Evolutionary conservation across 306 rosid species (phyloP), one percentile per base, ranked within the genome.

Genomic region (Citrullus mucosospermus): DNA sequence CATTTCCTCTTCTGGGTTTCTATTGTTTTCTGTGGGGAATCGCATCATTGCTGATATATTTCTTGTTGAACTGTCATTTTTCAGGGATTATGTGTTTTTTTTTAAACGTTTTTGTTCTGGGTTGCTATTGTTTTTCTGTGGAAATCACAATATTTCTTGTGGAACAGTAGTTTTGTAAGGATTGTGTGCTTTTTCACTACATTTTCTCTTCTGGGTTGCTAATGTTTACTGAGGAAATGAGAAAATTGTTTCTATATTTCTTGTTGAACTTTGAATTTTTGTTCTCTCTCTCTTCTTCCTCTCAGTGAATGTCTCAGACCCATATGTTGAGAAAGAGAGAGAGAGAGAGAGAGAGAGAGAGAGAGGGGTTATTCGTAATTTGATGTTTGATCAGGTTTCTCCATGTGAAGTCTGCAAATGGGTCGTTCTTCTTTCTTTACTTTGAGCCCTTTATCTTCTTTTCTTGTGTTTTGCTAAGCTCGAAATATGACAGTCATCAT

Each of bases 371-470:
- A n/a, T 67, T 39, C 4, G 74, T 67, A 67, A 39, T 67, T 41
- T 69, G 55, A 43, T 69, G 36, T 78, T 80, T 77, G 70, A 56
- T 77, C 18, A 50, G 48, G 38, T 78, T 61, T 78, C 43, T 61
- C 67, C 77, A 38, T 32, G 71, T 63, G 48, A 69, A 34, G 10
- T 66, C 61, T 46, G 65, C 58, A 46, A 76, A 76, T 68, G 68
- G 65, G 79, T 78, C 54, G 51, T 25, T 28, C 34, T 28, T 62
- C 65, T 55, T 71, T 59, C 39, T 77, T 28, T 44, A 59, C 70
- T 61, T 60, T 77, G 25, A 77, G 56, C 44, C 73, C 80, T 65
- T 62, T 50, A 55, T 68, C 68, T 78, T 82, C 63, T 72, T 78
- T 48, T 60, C 67, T 57, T 78, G 38, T 71, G 69, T 41, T 77